phyloP scores from a whole-genome alignment of 164 flowering plant species.

The Tetracentron sinense region DNA sequence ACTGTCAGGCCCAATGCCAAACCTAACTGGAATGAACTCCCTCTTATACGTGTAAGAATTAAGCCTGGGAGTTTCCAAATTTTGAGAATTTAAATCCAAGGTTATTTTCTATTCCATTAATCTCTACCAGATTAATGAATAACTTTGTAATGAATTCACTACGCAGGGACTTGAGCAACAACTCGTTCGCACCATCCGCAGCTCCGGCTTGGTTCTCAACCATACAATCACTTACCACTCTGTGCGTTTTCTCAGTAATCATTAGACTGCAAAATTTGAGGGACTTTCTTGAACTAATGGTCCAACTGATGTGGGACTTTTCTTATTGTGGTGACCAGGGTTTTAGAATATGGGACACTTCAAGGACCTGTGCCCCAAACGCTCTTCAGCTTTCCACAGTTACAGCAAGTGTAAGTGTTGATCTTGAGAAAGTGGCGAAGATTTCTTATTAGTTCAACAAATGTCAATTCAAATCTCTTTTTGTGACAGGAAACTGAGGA shows the following conservation, averaged over 20 bases:
- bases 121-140: slow-evolving; percentile 3
- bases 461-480: background rate
- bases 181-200: slow-evolving; percentile 55
- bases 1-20: no score
- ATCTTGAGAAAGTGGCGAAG: background rate
- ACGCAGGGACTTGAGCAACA: slow-evolving; percentile 85
- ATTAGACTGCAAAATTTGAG: background rate
- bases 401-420: slow-evolving; percentile 77
- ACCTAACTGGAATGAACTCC: no score
- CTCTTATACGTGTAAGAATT: no score
- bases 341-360: slow-evolving; percentile 60
- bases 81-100: no score
- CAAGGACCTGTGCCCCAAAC: slow-evolving; percentile 52
- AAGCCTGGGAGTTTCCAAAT: no score
- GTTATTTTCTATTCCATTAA: background rate
- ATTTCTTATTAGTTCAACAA: background rate
- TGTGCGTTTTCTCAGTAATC: slow-evolving; percentile 50
- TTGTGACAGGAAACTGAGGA: slow-evolving; percentile 57
- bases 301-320: slow-evolving; percentile 7
- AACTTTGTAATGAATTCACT: background rate
- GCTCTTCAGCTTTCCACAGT: slow-evolving; percentile 60
- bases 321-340: slow-evolving; percentile 30
- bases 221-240: slow-evolving; percentile 65
- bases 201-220: slow-evolving; percentile 89
- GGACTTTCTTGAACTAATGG: background rate